Evolutionary conservation across 345 rosid species (phyloP), one percentile per base, ranked within the genome.

Genomic region (Boechera stricta): DNA sequence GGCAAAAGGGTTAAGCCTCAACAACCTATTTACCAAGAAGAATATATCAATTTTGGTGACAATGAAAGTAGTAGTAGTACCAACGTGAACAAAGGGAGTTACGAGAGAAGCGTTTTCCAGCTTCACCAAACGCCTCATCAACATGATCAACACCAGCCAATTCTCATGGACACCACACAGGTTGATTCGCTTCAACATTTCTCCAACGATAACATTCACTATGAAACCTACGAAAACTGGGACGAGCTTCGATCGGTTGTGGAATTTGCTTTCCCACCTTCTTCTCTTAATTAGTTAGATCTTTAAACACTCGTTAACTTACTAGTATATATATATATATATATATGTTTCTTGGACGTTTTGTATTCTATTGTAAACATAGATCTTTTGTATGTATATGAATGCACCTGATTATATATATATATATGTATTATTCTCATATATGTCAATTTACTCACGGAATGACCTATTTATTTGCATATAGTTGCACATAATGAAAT

Each of bases 201-300:
- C 59, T 75, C 86, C 16, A 69, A 78, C 63, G 67, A 77, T 56
- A 77, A 31, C 36, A 57, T 77, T 41, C 31, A 84, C 47, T 59
- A 85, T 21, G 67, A 79, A 21, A 39, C 64, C 0, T 64, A 80
- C 65, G 90, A 76, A 32, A 87, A 81, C 29, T 92, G 92, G 92
- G 98, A 92, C 75, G 98, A 89, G 78, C 91, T 92, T 51, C 77
- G 87, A 60, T 79, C 92, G 12, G 90, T 86, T 18, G 94, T 90
- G 3, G 94, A 85, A 16, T 86, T 79, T 69, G 89, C 91, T 65
- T 68, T 85, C 11, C 83, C 81, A 76, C 86, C 89, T 10, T 79
- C 84, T 61, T 72, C 48, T 33, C 5, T 63, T 21, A 21, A 21
- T 21, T 77, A 45, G 45, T 55, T 64, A 56, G 60, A 63, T 70